Conservation (phyloP, 1,139 yeast species). For the Casaregolazyma suthepensis region DNA sequence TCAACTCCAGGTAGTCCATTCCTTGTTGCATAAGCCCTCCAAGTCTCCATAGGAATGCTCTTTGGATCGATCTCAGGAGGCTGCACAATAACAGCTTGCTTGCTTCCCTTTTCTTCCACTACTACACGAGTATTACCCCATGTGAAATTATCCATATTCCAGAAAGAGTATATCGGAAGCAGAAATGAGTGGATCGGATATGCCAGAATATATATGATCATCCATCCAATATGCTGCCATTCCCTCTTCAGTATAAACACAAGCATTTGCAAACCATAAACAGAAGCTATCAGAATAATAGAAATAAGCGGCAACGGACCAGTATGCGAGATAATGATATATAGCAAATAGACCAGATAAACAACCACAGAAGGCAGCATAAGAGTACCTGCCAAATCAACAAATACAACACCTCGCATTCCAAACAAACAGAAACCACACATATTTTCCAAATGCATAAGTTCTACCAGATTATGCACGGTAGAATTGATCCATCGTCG, state of each 20-base stretch:
- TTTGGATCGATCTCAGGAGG: conserved; percentile 30
- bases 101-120: conserved; percentile 36
- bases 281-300: conserved; percentile 34
- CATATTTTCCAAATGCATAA: conserved; percentile 34
- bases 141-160: conserved; percentile 40
- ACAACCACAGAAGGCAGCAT: conserved; percentile 39
- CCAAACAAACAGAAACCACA: conserved; percentile 40
- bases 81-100: conserved; percentile 30
- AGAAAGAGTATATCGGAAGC: conserved; percentile 37
- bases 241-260: conserved; percentile 35
- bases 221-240: conserved; percentile 43
- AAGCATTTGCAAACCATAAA: conserved; percentile 37
- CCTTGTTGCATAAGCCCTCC: conserved; percentile 33
- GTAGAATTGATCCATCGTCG: conserved; percentile 43
- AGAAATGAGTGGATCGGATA: conserved; percentile 37
- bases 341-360: conserved; percentile 36
- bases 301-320: conserved; percentile 35
- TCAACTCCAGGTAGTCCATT: conserved; percentile 34
- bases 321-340: conserved; percentile 29
- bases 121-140: conserved; percentile 42
- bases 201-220: conserved; percentile 37
- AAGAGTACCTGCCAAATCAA: conserved; percentile 35
- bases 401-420: conserved; percentile 38
- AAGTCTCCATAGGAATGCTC: conserved; percentile 32
- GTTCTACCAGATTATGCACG: conserved; percentile 38